These are phyloP conservation scores for Dioscorea zingiberensis DNA, from an alignment of 106 monocot species.

Conservation along the genomic window DNA sequence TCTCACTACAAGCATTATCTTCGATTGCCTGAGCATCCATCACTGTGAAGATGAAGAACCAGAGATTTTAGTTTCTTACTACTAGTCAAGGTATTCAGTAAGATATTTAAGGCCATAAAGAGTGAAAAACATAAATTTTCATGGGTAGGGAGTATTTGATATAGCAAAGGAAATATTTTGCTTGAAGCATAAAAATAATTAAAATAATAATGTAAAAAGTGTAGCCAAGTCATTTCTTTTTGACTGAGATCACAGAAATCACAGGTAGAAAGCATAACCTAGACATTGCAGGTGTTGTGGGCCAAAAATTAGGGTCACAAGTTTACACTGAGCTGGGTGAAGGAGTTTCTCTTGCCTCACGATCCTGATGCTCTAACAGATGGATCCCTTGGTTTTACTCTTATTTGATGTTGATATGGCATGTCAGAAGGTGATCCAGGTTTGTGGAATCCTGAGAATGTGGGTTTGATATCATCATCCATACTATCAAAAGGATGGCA, in stretches of 20 bases:
- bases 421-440: slow-evolving; percentile 17
- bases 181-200: no score
- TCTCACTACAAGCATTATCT: slow-evolving; percentile 9
- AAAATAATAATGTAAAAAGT: no score
- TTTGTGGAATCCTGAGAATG: slow-evolving; percentile 22
- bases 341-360: slow-evolving; percentile 15
- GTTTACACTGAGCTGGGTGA: slow-evolving; percentile 69
- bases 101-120: background rate
- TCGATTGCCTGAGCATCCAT: slow-evolving; percentile 19
- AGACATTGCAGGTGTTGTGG: no score
- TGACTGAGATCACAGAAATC: no score
- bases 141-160: slow-evolving; percentile 33
- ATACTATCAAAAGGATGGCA: slow-evolving; percentile 31
- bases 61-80: no score
- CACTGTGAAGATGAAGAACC: slow-evolving; percentile 11
- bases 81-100: no score
- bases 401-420: slow-evolving; percentile 26
- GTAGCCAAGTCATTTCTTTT: no score
- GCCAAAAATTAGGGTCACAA: background rate
- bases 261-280: no score
- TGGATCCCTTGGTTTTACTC: slow-evolving; percentile 28
- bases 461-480: slow-evolving; percentile 32
- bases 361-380: slow-evolving; percentile 16
- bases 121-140: slow-evolving; percentile 14
- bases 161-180: no score